Evolutionary conservation across 768 basidiomycete species (phyloP), one percentile per base, ranked within the genome.

Genomic region (Gloeostereum incarnatum): DNA sequence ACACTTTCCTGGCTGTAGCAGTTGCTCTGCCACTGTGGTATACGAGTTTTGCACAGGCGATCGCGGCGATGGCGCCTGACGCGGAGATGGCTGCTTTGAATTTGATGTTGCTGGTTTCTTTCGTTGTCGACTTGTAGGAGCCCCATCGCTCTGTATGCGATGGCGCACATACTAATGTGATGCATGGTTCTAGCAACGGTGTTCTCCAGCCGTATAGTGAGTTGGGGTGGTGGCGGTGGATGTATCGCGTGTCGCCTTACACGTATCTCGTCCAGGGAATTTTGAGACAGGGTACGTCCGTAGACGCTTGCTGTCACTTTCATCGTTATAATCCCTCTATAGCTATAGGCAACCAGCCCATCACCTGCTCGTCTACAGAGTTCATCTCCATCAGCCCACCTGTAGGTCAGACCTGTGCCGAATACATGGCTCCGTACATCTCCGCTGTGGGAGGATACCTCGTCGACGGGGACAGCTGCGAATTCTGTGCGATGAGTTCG

Each of bases 141-240:
- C 11, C 3, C 17, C 31, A 32, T 18, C 27, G 35, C 16, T 18
- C 7, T 32, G 9, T 37, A 31, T 8, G 9, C 26, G 18, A 23
- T 13, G 30, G 6, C 20, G 7, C 11, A 29, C 18, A n/a, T n/a
- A 36, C 18, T 36, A 23, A 26, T 13, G 26, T 20, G 20, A 33
- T 16, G 16, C 31, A 21, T 29, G 24, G 32, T 14, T 8, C 7
- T 45, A 75, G 73, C 49, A 68, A 81, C 43, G 81, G 80, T 44
- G 75, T 82, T 26, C 50, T 85, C 3, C 81, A 85, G 47, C 81
- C 81, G 5, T 78, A 61, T 49, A 47, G 63, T 6, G 61, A 64
- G 13, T 69, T 84, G 2, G 72, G 73, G 8, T 80, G 78, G 73
- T 84, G 81, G 81, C 51, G 56, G 36, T 84, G 81, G 80, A 79